Evolutionary conservation across 306 rosid genomes (phyloP).

Genomic region (Fragaria ananassa): DNA sequence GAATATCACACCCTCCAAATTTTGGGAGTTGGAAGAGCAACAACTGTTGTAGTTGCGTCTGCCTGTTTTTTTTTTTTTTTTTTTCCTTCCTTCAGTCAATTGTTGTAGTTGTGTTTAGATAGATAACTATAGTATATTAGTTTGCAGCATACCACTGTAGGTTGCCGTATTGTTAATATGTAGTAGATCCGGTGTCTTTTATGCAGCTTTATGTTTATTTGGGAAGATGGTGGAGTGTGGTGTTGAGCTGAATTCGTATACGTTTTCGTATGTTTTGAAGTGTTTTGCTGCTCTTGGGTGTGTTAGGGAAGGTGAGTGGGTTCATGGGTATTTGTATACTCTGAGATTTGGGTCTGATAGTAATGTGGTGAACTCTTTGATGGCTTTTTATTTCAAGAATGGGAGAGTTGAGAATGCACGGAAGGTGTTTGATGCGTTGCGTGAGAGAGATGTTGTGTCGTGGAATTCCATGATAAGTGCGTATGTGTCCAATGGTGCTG

Average conservation of each 20-base stretch:
- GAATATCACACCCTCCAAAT: no score
- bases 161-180: no score
- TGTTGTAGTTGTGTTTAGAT: no score
- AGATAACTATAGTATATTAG: no score
- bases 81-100: no score
- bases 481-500: conserved; percentile 44
- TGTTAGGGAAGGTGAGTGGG: conserved; percentile 41
- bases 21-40: no score
- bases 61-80: no score
- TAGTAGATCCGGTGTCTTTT: no score
- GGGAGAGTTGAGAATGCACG: conserved; percentile 55
- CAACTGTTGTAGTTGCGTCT: no score
- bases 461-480: conserved; percentile 90
- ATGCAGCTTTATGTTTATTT: conserved; percentile 48
- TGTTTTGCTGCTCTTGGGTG: conserved; percentile 52
- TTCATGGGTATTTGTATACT: conserved; percentile 57
- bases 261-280: conserved; percentile 61
- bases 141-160: no score
- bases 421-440: conserved; percentile 67
- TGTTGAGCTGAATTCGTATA: conserved; percentile 45
- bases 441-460: conserved; percentile 58
- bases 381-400: conserved; percentile 50
- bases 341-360: conserved; percentile 44
- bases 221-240: conserved; percentile 55
- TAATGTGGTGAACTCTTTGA: conserved; percentile 48